Evolutionary conservation across 768 basidiomycete species (phyloP).

Genomic region (Phanerochaete carnosa): DNA sequence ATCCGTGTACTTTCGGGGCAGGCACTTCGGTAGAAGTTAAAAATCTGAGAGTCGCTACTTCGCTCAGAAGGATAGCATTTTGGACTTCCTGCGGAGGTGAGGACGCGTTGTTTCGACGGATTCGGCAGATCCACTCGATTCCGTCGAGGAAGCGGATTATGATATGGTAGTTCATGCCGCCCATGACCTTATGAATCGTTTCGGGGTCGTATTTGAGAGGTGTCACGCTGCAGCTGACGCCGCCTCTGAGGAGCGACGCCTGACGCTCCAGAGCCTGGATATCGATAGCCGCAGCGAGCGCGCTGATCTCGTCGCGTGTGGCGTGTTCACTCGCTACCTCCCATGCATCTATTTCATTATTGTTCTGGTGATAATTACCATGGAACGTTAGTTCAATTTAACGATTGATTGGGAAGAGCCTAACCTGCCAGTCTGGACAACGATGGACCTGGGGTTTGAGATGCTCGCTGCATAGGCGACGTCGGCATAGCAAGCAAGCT

Average conservation of each 20-base stretch:
- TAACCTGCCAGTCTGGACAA: conserved; percentile 1
- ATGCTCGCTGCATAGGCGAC: background rate
- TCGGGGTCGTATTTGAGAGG: background rate
- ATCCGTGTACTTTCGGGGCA: conserved; percentile 5
- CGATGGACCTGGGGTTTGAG: background rate
- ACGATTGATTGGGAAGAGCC: background rate
- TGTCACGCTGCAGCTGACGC: background rate
- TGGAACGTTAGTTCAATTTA: background rate
- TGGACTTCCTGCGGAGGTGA: background rate
- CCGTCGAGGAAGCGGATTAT: background rate
- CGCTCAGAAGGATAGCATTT: background rate
- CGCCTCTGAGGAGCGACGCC: background rate
- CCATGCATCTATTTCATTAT: background rate
- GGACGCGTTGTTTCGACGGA: background rate
- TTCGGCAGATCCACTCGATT: conserved; percentile 3
- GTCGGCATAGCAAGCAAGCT: background rate
- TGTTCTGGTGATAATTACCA: background rate
- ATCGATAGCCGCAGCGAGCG: background rate
- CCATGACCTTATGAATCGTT: background rate
- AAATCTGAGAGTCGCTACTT: conserved; percentile 7
- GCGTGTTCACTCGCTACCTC: background rate
- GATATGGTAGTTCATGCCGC: conserved; percentile 5
- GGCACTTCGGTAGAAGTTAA: conserved; percentile 1
- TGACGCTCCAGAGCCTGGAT: background rate
- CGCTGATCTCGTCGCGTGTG: background rate